Evolutionary conservation across 2,329 filamentous ascomycete genomes (phyloP).

Genomic region (Fusarium sp.): DNA sequence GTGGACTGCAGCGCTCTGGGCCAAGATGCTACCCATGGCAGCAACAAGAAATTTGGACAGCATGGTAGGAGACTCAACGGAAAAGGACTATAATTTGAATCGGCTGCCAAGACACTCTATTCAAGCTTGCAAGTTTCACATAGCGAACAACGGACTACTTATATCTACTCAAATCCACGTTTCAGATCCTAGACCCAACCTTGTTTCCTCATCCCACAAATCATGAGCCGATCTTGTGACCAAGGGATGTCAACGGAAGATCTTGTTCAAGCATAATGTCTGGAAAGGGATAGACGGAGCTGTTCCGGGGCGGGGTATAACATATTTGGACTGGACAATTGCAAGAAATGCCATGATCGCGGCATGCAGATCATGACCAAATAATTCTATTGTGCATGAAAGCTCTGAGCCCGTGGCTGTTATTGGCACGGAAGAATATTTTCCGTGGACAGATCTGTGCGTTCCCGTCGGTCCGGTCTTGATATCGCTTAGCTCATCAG

Average conservation of each 20-base stretch:
- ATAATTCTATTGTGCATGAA: not conserved
- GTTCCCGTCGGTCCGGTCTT: not conserved
- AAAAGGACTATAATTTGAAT: too few relatives aligned
- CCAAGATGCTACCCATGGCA: not conserved
- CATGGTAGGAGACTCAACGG: not conserved
- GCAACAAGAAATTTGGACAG: not conserved
- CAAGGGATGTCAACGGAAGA: not conserved
- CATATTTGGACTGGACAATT: not conserved
- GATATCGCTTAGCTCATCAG: not conserved
- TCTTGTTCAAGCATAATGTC: not conserved
- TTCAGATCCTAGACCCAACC: not conserved
- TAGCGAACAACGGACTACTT: not conserved
- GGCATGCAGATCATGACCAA: not conserved
- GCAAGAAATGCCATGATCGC: not conserved
- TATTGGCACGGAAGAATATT: constrained; percentile 4
- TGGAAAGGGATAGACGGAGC: not conserved
- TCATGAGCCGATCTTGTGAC: not conserved
- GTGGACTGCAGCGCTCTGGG: not conserved
- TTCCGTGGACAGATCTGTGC: not conserved
- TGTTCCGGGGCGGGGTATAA: constrained; percentile 13
- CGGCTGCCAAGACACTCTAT: not conserved
- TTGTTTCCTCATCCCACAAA: not conserved
- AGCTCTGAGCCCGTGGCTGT: not conserved
- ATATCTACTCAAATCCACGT: not conserved
- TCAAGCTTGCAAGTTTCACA: not conserved